Base-by-base conservation (phyloP, 345 rosid genomes). In the Camelina hispida region DNA sequence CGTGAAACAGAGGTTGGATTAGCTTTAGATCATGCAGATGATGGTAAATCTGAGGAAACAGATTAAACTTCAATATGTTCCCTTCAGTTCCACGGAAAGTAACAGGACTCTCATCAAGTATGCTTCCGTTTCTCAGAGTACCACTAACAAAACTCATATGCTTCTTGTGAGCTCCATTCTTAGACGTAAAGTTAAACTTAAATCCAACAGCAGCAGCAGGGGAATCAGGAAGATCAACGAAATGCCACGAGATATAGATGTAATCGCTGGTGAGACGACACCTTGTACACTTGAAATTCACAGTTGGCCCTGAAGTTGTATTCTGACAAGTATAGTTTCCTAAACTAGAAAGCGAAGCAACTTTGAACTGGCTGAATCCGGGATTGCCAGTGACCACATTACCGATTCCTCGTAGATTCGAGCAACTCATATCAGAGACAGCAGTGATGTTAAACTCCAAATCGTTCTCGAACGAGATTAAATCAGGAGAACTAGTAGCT, bases 181-280 rank as follows among this genome's bases (percentile, higher is more conserved):
- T 90, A 11, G 84, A 81, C 56, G 96, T 84, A 34, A 87, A 77
- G 79, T 92, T 92, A 85, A 92, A 95, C 81, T 59, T 91, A 79
- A 88, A 92, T 15, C 97, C 99, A 79, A 87, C 96, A 42, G 99
- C 97, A 56, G 85, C 68, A 1, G 97, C 99, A 68, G 99, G 97
- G 34, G 74, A 74, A 72, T 65, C 87, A 5, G 97, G 96, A 51
- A 89, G 84, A 81, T 95, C 99, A 56, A 95, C 86, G 76, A 87
- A 95, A 57, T 82, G 87, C 97, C 99, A 95, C 0, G 99, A 92
- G 75, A 95, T 81, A 71, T 87, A 95, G 47, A 81, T 73, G 73
- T 71, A 84, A 48, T 95, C 96, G 25, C 69, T 81, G 57, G 9
- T 69, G 71, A 88, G 77, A 67, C 53, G 86, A 54, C 97, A 95